phyloP scores from a whole-genome alignment of 805 yeast genomes.

The Hanseniaspora meyeri region DNA sequence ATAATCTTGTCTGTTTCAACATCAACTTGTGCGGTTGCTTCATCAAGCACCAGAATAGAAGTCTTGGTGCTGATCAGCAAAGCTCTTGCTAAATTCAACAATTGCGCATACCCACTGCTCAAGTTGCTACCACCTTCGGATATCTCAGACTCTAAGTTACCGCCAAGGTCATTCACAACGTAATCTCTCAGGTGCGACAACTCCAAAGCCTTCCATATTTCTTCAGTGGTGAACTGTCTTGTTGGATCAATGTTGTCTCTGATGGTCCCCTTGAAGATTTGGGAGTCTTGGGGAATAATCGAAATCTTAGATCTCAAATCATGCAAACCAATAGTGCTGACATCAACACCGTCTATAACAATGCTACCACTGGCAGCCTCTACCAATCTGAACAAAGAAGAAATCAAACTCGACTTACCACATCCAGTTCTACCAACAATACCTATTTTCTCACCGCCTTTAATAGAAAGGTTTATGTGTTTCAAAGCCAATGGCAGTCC shows the following conservation, averaged over 20 bases:
- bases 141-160: constrained; percentile 43
- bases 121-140: constrained; percentile 61
- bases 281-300: constrained; percentile 90
- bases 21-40: constrained; percentile 83
- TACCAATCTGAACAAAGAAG: constrained; percentile 74
- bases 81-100: constrained; percentile 73
- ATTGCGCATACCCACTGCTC: constrained; percentile 67
- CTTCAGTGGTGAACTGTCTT: constrained; percentile 51
- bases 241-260: constrained; percentile 84
- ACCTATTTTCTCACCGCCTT: constrained; percentile 75
- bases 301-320: constrained; percentile 69
- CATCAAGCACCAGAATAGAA: constrained; percentile 55
- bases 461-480: constrained; percentile 48
- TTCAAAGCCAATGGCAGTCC: constrained; percentile 71
- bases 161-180: constrained; percentile 41
- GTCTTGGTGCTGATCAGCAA: constrained; percentile 45
- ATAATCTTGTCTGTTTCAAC: constrained; percentile 69
- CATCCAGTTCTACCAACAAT: constrained; percentile 97
- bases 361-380: constrained; percentile 65
- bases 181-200: constrained; percentile 66
- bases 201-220: constrained; percentile 71
- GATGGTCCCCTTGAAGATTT: constrained; percentile 75
- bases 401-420: constrained; percentile 76
- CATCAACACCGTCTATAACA: constrained; percentile 57
- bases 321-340: constrained; percentile 54